Evolutionary conservation across 2,329 filamentous ascomycete genomes (phyloP), one percentile per base, ranked within the genome.

Genomic region (Geoglossum cookeanum): DNA sequence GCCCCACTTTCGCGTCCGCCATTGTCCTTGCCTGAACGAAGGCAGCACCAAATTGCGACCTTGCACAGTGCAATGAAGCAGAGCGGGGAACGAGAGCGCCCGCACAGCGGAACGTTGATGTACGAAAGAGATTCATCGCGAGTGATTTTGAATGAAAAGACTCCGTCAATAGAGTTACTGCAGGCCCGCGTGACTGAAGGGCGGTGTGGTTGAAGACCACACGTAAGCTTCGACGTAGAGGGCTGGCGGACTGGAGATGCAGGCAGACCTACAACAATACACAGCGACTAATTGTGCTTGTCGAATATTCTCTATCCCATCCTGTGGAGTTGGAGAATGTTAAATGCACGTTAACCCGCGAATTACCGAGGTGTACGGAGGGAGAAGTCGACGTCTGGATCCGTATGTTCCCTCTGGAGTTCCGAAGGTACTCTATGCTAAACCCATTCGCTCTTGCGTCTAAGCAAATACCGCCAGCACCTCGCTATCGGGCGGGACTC

Each of bases 21-120:
- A 75, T 75, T 57, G 66, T 75, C 69, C 75, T 71, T 56, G 64
- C 65, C 62, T 73, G 67, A 42, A 61, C 59, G 55, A 65, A 62
- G 30, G 61, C 29, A 17, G 32, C 47, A 11, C 55, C 55, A 37
- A 52, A 53, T 17, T 33, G 27, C 27, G 37, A 29, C 7, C 17
- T 53, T 32, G 49, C 13, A 17, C 17, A 53, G 30, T 6, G 49
- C 29, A 35, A 17, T 35, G 49, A 37, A 30, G n/a, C n/a, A n/a
- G 37, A n/a, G 13, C 32, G 49, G 17, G 49, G 32, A 22, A 1
- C 30, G 30, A 53, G 30, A 53, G 13, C 9, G 32, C 30, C 49
- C 7, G 49, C 49, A n/a, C 30, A 53, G 29, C 49, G 49, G 49
- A 6, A 5, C 3, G 49, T 35, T 9, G 49, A 33, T 3, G 37